Percentiles rank a stretch among this genome's conserved stretches.
Evolutionary conservation across 1,139 yeast species (phyloP).

Genomic region (Kodamaea suecica): DNA sequence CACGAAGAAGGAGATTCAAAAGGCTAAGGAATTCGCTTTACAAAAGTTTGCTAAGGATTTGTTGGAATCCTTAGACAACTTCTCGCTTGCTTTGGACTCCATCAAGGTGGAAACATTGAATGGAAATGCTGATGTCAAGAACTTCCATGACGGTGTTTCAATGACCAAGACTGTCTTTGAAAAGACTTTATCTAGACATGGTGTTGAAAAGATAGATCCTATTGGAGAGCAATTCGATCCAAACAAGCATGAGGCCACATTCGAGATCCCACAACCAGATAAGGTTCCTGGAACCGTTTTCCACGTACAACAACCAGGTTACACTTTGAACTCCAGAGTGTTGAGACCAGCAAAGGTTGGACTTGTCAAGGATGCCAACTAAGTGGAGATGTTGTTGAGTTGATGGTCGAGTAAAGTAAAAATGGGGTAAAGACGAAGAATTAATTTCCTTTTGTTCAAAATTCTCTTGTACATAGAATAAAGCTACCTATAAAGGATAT

Average conservation of each 20-base stretch:
- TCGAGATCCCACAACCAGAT: slow-evolving; percentile 83
- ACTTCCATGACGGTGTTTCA: slow-evolving; percentile 82
- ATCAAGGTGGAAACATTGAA: slow-evolving; percentile 65
- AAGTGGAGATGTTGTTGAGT: too few relatives aligned
- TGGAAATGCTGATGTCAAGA: slow-evolving; percentile 62
- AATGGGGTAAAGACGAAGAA: too few relatives aligned
- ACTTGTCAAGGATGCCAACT: slow-evolving; percentile 58
- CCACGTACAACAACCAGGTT: slow-evolving; percentile 91
- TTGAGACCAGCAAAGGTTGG: slow-evolving; percentile 97
- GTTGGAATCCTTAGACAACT: slow-evolving; percentile 87
- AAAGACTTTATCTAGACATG: slow-evolving; percentile 78
- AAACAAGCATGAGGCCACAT: slow-evolving; percentile 88
- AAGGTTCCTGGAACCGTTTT: slow-evolving; percentile 92
- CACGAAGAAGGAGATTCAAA: slow-evolving; percentile 81
- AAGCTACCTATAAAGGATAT: too few relatives aligned
- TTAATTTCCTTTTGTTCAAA: too few relatives aligned
- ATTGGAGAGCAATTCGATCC: slow-evolving; percentile 87
- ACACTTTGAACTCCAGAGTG: slow-evolving; percentile 80
- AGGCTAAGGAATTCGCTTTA: slow-evolving; percentile 86
- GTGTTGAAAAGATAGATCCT: slow-evolving; percentile 79
- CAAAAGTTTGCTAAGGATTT: slow-evolving; percentile 92
- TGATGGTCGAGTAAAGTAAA: too few relatives aligned
- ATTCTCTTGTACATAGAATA: slow-evolving; percentile 4
- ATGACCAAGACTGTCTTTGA: slow-evolving; percentile 89
- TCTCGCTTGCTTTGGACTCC: slow-evolving; percentile 79